phyloP scores from a whole-genome alignment of 2,329 filamentous ascomycete genomes.

The Monosporascus ibericus region DNA sequence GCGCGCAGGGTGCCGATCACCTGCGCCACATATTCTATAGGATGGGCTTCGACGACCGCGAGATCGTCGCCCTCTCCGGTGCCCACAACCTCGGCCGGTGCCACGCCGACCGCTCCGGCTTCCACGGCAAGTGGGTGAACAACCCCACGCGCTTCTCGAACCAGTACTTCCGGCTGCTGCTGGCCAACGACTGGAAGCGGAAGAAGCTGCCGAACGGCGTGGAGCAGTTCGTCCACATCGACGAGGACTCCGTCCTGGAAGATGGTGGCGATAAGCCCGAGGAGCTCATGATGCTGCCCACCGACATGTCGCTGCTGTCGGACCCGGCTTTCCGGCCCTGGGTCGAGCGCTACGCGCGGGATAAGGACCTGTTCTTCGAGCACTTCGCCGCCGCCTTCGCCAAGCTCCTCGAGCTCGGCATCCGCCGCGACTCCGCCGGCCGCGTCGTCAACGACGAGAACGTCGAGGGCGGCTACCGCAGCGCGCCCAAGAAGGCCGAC shows the following conservation, averaged over 20 bases:
- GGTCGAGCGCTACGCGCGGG: conserved; percentile 53
- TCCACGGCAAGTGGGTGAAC: conserved; percentile 31
- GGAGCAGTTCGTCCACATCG: conserved; percentile 51
- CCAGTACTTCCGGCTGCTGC: conserved; percentile 29
- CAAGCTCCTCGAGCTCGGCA: conserved; percentile 56
- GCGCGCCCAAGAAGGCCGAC: conserved; percentile 26
- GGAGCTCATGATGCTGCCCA: conserved; percentile 61
- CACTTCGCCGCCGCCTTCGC: conserved; percentile 54
- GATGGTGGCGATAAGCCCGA: conserved; percentile 47
- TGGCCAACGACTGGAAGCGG: conserved; percentile 24
- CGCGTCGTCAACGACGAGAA: conserved; percentile 52
- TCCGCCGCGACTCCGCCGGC: conserved; percentile 46
- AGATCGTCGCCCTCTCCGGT: conserved; percentile 84
- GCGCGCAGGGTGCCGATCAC: conserved; percentile 69
- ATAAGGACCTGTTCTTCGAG: conserved; percentile 56
- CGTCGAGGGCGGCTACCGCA: conserved; percentile 34
- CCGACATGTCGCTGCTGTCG: conserved; percentile 51
- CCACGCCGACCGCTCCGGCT: conserved; percentile 24
- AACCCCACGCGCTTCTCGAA: conserved; percentile 32
- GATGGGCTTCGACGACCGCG: conserved; percentile 94
- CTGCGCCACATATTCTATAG: conserved; percentile 84
- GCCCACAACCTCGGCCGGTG: conserved; percentile 83
- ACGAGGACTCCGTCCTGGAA: conserved; percentile 39
- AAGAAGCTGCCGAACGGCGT: conserved; percentile 22
- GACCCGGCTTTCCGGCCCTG: conserved; percentile 48